These are phyloP conservation scores for Vanilla planifolia DNA, from an alignment of 106 monocot genomes.

Conservation along the genomic window DNA sequence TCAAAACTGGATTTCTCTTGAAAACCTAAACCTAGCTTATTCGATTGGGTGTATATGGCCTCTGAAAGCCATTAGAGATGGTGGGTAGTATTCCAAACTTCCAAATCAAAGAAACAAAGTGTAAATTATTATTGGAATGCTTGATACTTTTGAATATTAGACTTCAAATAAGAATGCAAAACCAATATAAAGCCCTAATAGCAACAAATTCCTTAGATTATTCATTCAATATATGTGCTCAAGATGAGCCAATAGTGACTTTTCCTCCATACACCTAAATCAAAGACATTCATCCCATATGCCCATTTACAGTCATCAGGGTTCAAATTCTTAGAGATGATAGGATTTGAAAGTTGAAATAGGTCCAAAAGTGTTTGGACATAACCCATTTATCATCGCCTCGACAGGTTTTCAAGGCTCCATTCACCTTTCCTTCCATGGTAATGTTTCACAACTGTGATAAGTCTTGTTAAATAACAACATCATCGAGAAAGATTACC, in stretches of 20 bases:
- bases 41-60: too few species aligned
- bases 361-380: constrained; percentile 76
- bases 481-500: constrained; percentile 94
- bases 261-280: constrained; percentile 70
- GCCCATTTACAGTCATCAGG: constrained; percentile 87
- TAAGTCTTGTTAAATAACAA: constrained; percentile 77
- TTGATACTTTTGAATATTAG: too few species aligned
- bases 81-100: too few species aligned
- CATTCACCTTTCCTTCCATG: constrained; percentile 78
- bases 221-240: too few species aligned
- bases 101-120: too few species aligned
- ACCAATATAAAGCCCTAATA: too few species aligned
- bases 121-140: too few species aligned
- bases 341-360: constrained; percentile 91
- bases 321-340: constrained; percentile 58
- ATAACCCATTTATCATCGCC: constrained; percentile 84
- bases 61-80: too few species aligned
- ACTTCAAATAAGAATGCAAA: too few species aligned
- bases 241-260: constrained; percentile 81
- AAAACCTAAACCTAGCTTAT: too few species aligned
- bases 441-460: constrained; percentile 67
- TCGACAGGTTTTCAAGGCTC: constrained; percentile 84
- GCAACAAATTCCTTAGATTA: too few species aligned
- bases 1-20: too few species aligned
- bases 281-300: constrained; percentile 94